Evolutionary conservation across 306 rosid species (phyloP).

Genomic region (Arachis stenosperma): DNA sequence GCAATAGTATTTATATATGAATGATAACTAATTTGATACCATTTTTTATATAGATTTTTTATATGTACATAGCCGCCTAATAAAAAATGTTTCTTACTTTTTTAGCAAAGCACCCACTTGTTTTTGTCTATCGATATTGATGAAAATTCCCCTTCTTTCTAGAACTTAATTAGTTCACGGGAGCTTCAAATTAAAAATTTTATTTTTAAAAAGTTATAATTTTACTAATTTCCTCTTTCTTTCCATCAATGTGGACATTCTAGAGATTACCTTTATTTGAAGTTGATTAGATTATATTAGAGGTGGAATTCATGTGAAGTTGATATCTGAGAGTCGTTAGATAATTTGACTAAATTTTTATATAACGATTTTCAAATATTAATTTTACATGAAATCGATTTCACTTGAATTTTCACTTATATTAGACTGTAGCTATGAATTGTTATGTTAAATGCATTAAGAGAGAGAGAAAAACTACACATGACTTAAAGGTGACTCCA

Average conservation of each 20-base stretch:
- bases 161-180: constrained; percentile 45
- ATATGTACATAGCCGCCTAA: constrained; percentile 43
- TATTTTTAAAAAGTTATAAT: too few relatives aligned
- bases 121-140: constrained; percentile 57
- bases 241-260: constrained; percentile 39
- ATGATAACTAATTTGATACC: too few relatives aligned
- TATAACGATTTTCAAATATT: too few relatives aligned
- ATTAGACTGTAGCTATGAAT: background rate
- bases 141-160: constrained; percentile 37
- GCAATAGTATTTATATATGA: background rate
- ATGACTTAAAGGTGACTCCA: constrained; percentile 79
- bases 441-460: constrained; percentile 24
- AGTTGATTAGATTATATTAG: background rate
- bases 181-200: constrained; percentile 34
- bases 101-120: constrained; percentile 46
- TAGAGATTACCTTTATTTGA: constrained; percentile 49
- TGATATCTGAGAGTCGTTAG: too few relatives aligned
- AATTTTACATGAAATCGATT: too few relatives aligned
- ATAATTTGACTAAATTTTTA: too few relatives aligned
- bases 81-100: constrained; percentile 47
- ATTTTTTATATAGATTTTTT: background rate
- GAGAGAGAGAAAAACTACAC: constrained; percentile 42
- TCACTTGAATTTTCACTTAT: too few relatives aligned
- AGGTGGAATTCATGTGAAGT: too few relatives aligned
- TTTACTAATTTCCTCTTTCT: background rate